These are phyloP conservation scores for Ampelomyces quisqualis DNA, from an alignment of 2,329 filamentous ascomycete genomes.

Conservation along the genomic window DNA sequence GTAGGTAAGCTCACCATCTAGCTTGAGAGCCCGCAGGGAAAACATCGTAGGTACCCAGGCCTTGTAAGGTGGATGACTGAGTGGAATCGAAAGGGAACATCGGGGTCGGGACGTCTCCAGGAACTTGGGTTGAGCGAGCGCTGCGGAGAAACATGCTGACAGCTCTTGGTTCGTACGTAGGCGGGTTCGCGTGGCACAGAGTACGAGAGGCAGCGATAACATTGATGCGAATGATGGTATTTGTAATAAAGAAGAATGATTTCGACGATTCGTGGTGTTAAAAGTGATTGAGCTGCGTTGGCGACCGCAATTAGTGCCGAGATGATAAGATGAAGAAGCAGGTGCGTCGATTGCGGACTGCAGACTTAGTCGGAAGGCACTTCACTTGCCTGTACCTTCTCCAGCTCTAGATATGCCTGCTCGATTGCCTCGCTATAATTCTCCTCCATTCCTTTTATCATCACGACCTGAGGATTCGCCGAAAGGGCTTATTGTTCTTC, in stretches of 20 bases:
- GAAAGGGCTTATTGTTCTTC: constrained; percentile 17
- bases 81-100: no score
- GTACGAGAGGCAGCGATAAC: background rate
- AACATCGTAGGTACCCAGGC: no score
- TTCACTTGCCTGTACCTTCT: constrained; percentile 1
- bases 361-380: background rate
- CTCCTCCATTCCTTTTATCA: constrained; percentile 19
- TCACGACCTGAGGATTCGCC: constrained; percentile 9
- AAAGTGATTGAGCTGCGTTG: no score
- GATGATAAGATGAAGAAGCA: background rate
- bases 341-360: background rate
- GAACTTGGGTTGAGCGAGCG: background rate
- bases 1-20: no score
- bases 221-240: background rate
- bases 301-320: no score
- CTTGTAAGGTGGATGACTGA: no score
- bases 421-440: constrained; percentile 21
- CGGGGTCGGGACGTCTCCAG: no score
- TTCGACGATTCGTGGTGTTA: no score
- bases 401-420: constrained; percentile 12
- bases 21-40: no score
- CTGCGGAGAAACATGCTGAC: background rate
- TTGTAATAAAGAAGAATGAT: no score
- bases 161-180: background rate
- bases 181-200: background rate